Base-by-base conservation (phyloP, 2,329 filamentous ascomycete species). In the Ampelomyces quisqualis region DNA sequence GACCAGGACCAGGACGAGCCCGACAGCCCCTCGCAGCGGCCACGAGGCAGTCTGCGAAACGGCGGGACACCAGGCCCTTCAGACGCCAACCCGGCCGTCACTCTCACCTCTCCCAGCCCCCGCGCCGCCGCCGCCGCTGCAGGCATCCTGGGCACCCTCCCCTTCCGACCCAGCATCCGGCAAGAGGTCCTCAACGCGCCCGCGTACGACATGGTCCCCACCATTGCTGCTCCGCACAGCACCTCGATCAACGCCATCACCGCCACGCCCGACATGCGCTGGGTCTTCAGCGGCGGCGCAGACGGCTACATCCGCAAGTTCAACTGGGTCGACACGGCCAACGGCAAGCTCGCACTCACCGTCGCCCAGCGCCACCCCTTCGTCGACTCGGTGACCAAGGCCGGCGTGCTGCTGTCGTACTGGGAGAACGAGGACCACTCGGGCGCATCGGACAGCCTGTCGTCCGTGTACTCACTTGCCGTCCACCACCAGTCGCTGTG, bases 281-380 rank as follows among this genome's bases (percentile, higher is more conserved):
- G 90, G 79, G 91, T 95, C 67, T 90, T 97, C 65, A 95, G 85
- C 8, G 93, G 93, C 24, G 93, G 93, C 1, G 85, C 87, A 0
- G 93, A 98, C 70, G 91, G 93, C 33, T 98, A 95, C 63, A 91
- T 98, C 49, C 82, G 93, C 42, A 97, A 96, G 68, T 97, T 94
- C 71, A 94, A 98, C 66, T 95, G 93, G 67, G 84, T 88, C 3
- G 89, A 90, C 23, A 96, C 93, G 4, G 90, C 94, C 54, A 98
- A 98, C 64, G 90, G 90, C 51, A 96, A 95, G 70, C 81, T 93
- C 22, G 84, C 91, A 46, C 74, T 98, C 57, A 98, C 93, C 0
- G 93, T 98, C 5, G 93, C 93, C 21, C 93, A 98, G 72, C 79
- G 88, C 34, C 93, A 98, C 64, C 93, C 93, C 0, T 98, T 97